Percentiles rank a stretch among this genome's conserved stretches.
phyloP scores from a whole-genome alignment of 2,329 filamentous ascomycete genomes.

The Neonectria coccinea region DNA sequence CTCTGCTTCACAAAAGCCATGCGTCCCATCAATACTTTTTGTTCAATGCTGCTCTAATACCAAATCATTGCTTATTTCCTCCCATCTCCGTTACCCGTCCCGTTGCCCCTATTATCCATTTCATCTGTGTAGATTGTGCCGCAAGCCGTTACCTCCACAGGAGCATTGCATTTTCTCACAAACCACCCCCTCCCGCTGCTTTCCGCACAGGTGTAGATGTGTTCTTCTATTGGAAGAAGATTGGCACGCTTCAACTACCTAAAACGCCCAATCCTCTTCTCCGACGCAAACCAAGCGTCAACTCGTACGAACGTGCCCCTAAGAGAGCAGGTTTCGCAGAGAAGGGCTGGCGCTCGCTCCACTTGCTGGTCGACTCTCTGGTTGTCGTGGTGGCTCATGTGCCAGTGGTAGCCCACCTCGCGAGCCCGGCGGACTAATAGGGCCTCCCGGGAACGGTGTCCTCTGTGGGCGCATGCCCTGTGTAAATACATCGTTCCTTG shows the following conservation, averaged over 20 bases:
- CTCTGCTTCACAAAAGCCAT: neutral
- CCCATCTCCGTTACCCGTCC: neutral
- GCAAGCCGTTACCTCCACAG: neutral
- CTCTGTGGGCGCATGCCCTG: constrained; percentile 58
- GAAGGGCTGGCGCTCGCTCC: constrained; percentile 85
- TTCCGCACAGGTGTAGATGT: neutral
- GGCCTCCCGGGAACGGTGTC: constrained; percentile 56
- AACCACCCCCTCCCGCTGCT: neutral
- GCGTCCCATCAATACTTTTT: neutral
- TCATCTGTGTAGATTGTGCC: neutral
- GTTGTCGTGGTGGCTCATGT: constrained; percentile 46
- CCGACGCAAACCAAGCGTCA: neutral
- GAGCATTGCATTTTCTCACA: constrained; percentile 1
- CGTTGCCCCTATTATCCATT: neutral
- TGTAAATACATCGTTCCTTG: constrained; percentile 51
- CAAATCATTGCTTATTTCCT: neutral
- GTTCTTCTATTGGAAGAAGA: neutral
- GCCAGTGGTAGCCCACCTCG: constrained; percentile 52
- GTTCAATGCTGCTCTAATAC: constrained; percentile 1
- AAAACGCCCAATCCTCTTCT: neutral
- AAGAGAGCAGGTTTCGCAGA: constrained; percentile 78
- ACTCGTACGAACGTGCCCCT: constrained; percentile 32
- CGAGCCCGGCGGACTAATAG: constrained; percentile 60
- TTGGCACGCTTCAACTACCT: neutral
- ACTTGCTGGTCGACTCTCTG: constrained; percentile 62